Evolutionary conservation across 2,329 filamentous ascomycete species (phyloP).

Genomic region (Fusarium praegraminearum): DNA sequence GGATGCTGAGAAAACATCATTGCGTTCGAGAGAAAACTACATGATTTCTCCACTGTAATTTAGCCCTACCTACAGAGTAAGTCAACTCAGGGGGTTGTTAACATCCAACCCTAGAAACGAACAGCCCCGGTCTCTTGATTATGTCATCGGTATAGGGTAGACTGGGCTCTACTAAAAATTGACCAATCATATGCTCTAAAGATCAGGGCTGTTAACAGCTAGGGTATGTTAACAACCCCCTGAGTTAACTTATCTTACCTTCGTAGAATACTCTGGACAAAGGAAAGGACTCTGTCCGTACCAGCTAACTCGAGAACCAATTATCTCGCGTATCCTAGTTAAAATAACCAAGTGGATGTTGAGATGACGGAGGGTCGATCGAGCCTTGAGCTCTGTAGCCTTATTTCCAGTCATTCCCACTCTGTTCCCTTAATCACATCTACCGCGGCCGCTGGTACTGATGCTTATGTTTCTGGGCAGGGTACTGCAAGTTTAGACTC

Average conservation of each 20-base stretch:
- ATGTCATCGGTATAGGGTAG: too few relatives aligned
- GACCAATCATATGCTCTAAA: too few relatives aligned
- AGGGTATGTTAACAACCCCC: too few relatives aligned
- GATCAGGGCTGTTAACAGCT: too few relatives aligned
- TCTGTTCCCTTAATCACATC: background rate
- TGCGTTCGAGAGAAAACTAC: background rate
- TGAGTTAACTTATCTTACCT: too few relatives aligned
- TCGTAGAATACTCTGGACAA: background rate
- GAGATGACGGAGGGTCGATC: background rate
- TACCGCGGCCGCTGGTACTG: background rate
- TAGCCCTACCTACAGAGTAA: slow-evolving; percentile 8
- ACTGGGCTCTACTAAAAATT: too few relatives aligned
- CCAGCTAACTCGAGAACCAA: background rate
- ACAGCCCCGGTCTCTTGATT: too few relatives aligned
- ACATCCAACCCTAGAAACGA: too few relatives aligned
- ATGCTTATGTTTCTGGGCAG: background rate
- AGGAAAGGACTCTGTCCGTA: background rate
- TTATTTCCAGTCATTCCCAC: slow-evolving; percentile 1
- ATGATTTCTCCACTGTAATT: slow-evolving; percentile 12
- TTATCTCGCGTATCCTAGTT: background rate
- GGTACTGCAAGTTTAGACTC: slow-evolving; percentile 6
- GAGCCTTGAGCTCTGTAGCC: background rate
- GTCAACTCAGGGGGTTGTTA: too few relatives aligned
- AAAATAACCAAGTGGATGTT: background rate
- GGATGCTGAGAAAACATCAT: slow-evolving; percentile 1